A percentile compares a stretch with the other conserved stretches of the same genome.
Evolutionary conservation across 495 filamentous ascomycete genomes (phyloP).

Genomic region (Paragyromitra xinjiangensis): DNA sequence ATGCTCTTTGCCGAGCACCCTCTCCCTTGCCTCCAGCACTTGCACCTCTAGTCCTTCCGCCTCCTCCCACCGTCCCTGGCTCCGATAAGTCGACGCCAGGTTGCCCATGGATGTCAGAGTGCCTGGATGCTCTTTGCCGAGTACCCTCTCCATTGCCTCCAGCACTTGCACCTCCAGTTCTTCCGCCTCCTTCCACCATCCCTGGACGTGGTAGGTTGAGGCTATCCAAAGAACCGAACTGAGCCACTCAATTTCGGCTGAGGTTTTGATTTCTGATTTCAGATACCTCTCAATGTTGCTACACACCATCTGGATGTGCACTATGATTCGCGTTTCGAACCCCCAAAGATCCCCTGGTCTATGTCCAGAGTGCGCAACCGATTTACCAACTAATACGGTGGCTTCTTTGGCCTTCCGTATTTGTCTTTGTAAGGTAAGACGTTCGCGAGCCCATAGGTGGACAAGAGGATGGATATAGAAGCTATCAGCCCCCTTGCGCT

Average conservation of each 20-base stretch:
- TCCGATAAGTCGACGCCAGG: not conserved
- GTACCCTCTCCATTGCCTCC: not conserved
- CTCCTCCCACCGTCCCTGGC: not conserved
- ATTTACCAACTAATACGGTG: not conserved
- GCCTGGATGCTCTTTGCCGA: slow-evolving; percentile 1
- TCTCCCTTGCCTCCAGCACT: not conserved
- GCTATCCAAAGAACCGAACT: not conserved
- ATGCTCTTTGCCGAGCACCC: not conserved
- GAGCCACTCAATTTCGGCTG: not conserved
- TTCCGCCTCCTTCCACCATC: not conserved
- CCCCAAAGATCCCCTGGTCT: not conserved
- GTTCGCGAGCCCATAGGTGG: slow-evolving; percentile 22
- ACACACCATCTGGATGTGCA: not conserved
- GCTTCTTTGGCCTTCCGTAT: not conserved
- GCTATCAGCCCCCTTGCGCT: slow-evolving; percentile 7
- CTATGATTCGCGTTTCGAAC: not conserved
- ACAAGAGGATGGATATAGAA: slow-evolving; percentile 23
- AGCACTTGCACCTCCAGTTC: not conserved
- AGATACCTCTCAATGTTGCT: not conserved
- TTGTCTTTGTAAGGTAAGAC: not conserved
- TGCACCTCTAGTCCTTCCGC: not conserved
- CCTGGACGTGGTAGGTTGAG: not conserved
- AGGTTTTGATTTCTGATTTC: not conserved
- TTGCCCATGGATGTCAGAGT: not conserved
- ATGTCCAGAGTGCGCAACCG: not conserved